These are phyloP conservation scores for Malus fusca DNA, from an alignment of 306 rosid genomes.

Conservation along the genomic window DNA sequence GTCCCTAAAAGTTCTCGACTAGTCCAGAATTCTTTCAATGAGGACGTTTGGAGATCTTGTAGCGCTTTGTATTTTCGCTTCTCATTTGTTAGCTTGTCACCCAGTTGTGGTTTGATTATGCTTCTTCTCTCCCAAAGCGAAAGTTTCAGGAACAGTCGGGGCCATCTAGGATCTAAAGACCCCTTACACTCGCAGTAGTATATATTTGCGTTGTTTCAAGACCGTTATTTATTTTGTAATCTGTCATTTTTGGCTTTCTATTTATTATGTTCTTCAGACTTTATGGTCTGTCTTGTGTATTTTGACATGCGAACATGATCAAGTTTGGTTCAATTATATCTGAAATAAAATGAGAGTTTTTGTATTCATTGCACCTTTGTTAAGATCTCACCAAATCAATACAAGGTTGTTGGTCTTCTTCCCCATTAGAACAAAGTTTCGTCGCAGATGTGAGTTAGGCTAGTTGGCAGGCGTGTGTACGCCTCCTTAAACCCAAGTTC, in stretches of 20 bases:
- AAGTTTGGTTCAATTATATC: not conserved
- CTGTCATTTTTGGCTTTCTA: not conserved
- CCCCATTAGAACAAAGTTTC: not conserved
- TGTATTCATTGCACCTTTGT: not conserved
- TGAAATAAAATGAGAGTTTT: not conserved
- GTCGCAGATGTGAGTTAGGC: not conserved
- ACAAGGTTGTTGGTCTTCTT: not conserved
- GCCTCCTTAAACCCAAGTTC: too few relatives aligned
- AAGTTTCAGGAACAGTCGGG: not conserved
- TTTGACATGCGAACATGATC: not conserved
- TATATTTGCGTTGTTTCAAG: slow-evolving; percentile 6
- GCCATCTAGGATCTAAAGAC: slow-evolving; percentile 20
- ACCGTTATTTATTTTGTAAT: not conserved
- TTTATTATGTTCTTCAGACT: not conserved
- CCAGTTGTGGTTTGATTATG: slow-evolving; percentile 17
- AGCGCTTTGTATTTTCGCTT: slow-evolving; percentile 26
- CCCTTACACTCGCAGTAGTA: slow-evolving; percentile 20
- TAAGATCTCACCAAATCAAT: not conserved
- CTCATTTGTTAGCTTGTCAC: slow-evolving; percentile 16
- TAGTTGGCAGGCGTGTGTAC: too few relatives aligned
- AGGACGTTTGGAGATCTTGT: slow-evolving; percentile 40
- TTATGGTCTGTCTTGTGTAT: not conserved
- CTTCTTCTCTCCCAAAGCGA: not conserved
- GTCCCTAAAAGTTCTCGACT: slow-evolving; percentile 26
- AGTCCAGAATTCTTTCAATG: slow-evolving; percentile 31